These are phyloP conservation scores for Sugiyamaella sp. DNA, from an alignment of 1,139 yeast species.

Conservation along the genomic window DNA sequence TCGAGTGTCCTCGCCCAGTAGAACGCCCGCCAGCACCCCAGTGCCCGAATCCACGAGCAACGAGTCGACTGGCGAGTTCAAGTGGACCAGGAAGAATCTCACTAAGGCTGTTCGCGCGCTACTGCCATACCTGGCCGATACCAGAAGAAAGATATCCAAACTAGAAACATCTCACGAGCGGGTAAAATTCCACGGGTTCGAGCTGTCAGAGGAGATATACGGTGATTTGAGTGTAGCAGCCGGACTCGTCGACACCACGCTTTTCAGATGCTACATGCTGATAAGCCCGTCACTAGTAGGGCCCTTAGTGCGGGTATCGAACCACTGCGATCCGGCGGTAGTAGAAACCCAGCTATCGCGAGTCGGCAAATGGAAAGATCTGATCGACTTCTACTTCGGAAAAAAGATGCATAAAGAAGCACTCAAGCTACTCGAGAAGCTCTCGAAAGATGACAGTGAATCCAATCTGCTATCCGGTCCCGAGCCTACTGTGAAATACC, in stretches of 20 bases:
- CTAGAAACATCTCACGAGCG: slow-evolving; percentile 32
- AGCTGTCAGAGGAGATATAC: slow-evolving; percentile 37
- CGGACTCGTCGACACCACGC: slow-evolving; percentile 69
- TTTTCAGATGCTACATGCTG: slow-evolving; percentile 72
- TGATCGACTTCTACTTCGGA: slow-evolving; percentile 77
- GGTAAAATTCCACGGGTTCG: slow-evolving; percentile 35
- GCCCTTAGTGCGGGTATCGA: slow-evolving; percentile 75
- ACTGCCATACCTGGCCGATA: slow-evolving; percentile 57
- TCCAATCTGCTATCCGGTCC: slow-evolving; percentile 44
- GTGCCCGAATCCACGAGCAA: neutral
- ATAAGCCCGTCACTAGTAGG: slow-evolving; percentile 76
- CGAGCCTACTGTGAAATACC: slow-evolving; percentile 60
- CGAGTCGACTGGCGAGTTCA: neutral
- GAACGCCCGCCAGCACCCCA: neutral
- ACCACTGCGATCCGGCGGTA: slow-evolving; percentile 66
- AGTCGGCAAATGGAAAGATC: slow-evolving; percentile 60
- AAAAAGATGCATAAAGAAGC: slow-evolving; percentile 69
- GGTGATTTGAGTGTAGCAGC: slow-evolving; percentile 48
- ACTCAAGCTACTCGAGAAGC: slow-evolving; percentile 53
- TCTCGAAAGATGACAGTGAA: slow-evolving; percentile 34
- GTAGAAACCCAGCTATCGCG: slow-evolving; percentile 62
- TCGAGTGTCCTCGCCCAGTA: too few relatives aligned
- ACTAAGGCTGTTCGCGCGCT: slow-evolving; percentile 53
- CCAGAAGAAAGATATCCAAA: slow-evolving; percentile 51
- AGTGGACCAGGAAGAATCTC: slow-evolving; percentile 27